Evolutionary conservation across 306 rosid species (phyloP).

Genomic region (Abrus pulchellus): DNA sequence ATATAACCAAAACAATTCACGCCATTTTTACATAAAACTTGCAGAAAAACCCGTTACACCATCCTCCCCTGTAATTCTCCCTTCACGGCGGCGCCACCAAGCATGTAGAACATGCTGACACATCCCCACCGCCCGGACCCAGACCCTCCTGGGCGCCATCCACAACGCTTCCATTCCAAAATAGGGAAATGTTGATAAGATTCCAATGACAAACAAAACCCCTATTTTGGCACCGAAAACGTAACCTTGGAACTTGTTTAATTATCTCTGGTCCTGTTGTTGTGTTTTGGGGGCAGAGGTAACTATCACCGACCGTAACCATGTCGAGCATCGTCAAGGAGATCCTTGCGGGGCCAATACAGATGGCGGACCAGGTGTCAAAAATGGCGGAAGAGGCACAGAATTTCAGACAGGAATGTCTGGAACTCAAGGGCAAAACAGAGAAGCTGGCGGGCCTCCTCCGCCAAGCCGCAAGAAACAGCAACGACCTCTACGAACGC

Average conservation of each 20-base stretch:
- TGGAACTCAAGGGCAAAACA: constrained; percentile 71
- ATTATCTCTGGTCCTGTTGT: constrained; percentile 19
- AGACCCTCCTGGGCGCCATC: too few relatives aligned
- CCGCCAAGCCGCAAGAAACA: constrained; percentile 79
- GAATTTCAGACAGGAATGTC: constrained; percentile 69
- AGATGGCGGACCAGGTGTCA: constrained; percentile 76
- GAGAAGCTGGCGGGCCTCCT: constrained; percentile 83
- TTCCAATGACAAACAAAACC: too few relatives aligned
- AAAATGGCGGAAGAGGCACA: constrained; percentile 70
- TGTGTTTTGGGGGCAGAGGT: too few relatives aligned
- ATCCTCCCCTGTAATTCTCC: neutral
- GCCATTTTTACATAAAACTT: constrained; percentile 30
- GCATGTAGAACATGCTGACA: too few relatives aligned
- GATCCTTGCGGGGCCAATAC: constrained; percentile 86
- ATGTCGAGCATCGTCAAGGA: constrained; percentile 85
- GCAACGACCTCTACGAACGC: constrained; percentile 81
- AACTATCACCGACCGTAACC: neutral
- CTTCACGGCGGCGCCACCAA: too few relatives aligned
- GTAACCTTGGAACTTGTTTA: too few relatives aligned
- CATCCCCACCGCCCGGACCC: too few relatives aligned
- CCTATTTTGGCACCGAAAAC: too few relatives aligned
- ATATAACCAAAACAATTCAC: constrained; percentile 36
- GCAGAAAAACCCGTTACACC: constrained; percentile 64
- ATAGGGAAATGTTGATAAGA: too few relatives aligned
- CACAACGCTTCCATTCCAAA: too few relatives aligned